Percentiles rank a stretch among this genome's conserved stretches.
Evolutionary conservation across 176 grass and related monocot species (phyloP).

Genomic region (Eremochloa ophiuroides): DNA sequence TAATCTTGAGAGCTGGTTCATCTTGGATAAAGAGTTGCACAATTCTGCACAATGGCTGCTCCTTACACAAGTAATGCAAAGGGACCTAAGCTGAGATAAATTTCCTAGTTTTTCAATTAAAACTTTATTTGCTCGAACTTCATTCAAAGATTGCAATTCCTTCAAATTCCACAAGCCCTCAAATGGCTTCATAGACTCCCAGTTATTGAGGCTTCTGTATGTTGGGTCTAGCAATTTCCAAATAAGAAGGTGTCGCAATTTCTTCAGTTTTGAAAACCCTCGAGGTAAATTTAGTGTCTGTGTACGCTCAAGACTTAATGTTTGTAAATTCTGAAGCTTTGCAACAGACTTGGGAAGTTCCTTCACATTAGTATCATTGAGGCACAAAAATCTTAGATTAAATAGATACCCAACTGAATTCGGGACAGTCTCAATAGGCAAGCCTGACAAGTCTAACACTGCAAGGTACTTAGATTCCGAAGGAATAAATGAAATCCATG

Average conservation of each 20-base stretch:
- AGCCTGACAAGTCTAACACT: slow-evolving; percentile 32
- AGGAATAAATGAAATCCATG: background rate
- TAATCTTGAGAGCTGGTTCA: slow-evolving; percentile 29
- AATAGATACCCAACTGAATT: slow-evolving; percentile 35
- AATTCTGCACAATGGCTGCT: slow-evolving; percentile 29
- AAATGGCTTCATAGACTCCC: slow-evolving; percentile 16
- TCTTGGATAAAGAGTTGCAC: slow-evolving; percentile 45
- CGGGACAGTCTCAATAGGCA: slow-evolving; percentile 22
- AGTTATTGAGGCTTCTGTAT: background rate
- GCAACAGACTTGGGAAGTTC: slow-evolving; percentile 38
- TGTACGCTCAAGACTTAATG: slow-evolving; percentile 18
- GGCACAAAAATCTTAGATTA: slow-evolving; percentile 45
- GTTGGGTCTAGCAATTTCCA: slow-evolving; percentile 8
- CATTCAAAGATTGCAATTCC: slow-evolving; percentile 31
- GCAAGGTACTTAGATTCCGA: slow-evolving; percentile 23
- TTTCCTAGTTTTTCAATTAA: slow-evolving; percentile 28
- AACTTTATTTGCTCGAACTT: slow-evolving; percentile 20
- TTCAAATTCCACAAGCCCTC: slow-evolving; percentile 35
- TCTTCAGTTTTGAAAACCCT: slow-evolving; percentile 11
- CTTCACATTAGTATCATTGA: slow-evolving; percentile 33
- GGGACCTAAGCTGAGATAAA: slow-evolving; percentile 38
- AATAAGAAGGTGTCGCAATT: slow-evolving; percentile 20
- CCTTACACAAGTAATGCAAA: slow-evolving; percentile 33
- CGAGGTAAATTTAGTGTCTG: background rate
- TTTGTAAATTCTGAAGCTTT: slow-evolving; percentile 43